Evolutionary conservation across 768 basidiomycete genomes (phyloP).

Genomic region (Coprinopsis strossmayeri): DNA sequence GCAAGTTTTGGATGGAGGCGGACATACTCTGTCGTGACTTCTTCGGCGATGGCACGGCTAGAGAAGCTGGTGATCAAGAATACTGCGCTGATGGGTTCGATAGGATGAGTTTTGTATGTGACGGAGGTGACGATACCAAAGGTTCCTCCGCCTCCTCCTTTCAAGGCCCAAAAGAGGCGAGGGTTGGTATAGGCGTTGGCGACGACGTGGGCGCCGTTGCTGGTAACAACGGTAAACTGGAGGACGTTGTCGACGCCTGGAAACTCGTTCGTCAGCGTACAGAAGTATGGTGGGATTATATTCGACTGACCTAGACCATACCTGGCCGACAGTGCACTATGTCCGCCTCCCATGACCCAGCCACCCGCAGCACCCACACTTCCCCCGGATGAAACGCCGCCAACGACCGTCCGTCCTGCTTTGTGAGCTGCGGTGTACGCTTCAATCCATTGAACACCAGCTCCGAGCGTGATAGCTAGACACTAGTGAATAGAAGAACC

Average conservation of each 20-base stretch:
- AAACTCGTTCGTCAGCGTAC: too few species aligned
- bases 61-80: slow-evolving; percentile 24
- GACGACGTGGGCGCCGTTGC: slow-evolving; percentile 27
- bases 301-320: slow-evolving; percentile 37
- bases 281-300: too few species aligned
- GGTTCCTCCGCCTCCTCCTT: slow-evolving; percentile 26
- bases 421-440: slow-evolving; percentile 33
- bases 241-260: slow-evolving; percentile 36
- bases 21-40: slow-evolving; percentile 28
- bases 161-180: slow-evolving; percentile 42
- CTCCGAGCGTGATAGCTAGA: slow-evolving; percentile 25
- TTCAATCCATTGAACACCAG: slow-evolving; percentile 43
- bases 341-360: slow-evolving; percentile 43
- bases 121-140: slow-evolving; percentile 18
- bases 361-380: slow-evolving; percentile 43
- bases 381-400: slow-evolving; percentile 32
- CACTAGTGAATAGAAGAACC: slow-evolving; percentile 25
- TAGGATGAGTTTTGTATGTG: slow-evolving; percentile 13
- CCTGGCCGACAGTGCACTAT: slow-evolving; percentile 30
- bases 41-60: slow-evolving; percentile 19
- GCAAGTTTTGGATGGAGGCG: slow-evolving; percentile 28
- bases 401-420: slow-evolving; percentile 36
- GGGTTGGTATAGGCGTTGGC: slow-evolving; percentile 29
- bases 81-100: slow-evolving; percentile 2
- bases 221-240: slow-evolving; percentile 33